Base-by-base conservation (phyloP, 1,284 basidiomycete genomes). In the Trichosporon sp. region DNA sequence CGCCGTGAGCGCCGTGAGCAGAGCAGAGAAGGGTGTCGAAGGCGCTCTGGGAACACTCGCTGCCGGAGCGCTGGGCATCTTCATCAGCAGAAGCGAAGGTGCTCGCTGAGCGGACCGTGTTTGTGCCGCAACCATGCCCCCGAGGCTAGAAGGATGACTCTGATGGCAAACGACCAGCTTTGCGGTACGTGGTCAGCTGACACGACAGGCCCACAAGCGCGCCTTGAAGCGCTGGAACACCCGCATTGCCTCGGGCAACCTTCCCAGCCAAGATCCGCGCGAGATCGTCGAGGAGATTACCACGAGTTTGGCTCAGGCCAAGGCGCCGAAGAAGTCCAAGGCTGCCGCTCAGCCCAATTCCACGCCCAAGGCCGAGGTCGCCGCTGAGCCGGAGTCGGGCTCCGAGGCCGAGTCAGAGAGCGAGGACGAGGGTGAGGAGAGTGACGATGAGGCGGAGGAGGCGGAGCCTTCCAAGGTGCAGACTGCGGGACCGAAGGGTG, bases 221-320 rank as follows among this genome's bases (percentile, higher is more conserved):
- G 68, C 70, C 3, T 34, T 67, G 9, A 74, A 73, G 59, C 69
- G 75, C 34, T 74, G 70, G 63, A 36, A 59, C 31, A n/a, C 40
- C 10, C 65, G 63, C 5, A 58, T 74, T 21, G 63, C 62, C 7
- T n/a, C 46, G 16, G 32, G 49, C 52, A 66, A 63, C 21, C 27
- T 59, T 23, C 58, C 54, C 11, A 49, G 40, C 19, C 36, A 58
- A 16, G 75, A 77, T 62, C 70, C 73, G 6, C 64, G 75, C 27
- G 68, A 72, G 27, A 56, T 77, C 3, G 72, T 74, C 13, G 64
- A 66, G n/a, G 65, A 69, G 21, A 72, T 77, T 27, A 36, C 71
- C 5, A 67, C 60, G 11, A 58, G 66, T 8, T 58, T 72, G 23
- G 23, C 27, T 31, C 29, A 21, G 16, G 23, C 25, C 49, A 36